These are phyloP conservation scores for Camellia japonica DNA, from an alignment of 148 eudicot genomes.

Conservation along the genomic window DNA sequence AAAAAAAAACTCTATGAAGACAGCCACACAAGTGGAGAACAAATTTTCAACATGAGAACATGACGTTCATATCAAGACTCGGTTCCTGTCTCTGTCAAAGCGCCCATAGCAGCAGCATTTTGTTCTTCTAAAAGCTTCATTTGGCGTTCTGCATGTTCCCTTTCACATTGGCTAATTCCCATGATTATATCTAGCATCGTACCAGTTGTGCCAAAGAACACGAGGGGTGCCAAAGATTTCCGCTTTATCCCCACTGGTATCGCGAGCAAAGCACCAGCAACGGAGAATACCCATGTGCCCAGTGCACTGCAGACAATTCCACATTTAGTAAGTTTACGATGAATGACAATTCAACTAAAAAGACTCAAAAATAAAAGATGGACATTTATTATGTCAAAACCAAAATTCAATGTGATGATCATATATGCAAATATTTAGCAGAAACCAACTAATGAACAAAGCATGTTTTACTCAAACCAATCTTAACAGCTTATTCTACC, in stretches of 20 bases:
- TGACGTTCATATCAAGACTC: constrained; percentile 23
- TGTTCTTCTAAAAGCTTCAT: constrained; percentile 78
- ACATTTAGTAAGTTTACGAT: not conserved
- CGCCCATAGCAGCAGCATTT: constrained; percentile 38
- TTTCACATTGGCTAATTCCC: constrained; percentile 89
- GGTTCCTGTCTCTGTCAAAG: constrained; percentile 18
- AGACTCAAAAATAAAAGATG: not conserved
- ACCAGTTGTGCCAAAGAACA: constrained; percentile 95
- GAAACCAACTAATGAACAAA: not conserved
- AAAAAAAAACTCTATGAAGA: not conserved
- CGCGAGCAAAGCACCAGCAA: constrained; percentile 87
- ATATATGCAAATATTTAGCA: too few species aligned
- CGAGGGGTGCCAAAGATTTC: constrained; percentile 88
- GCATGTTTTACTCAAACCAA: not conserved
- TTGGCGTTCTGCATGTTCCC: constrained; percentile 95
- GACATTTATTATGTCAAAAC: not conserved
- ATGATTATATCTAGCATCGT: constrained; percentile 96
- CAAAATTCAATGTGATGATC: not conserved
- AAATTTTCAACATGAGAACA: not conserved
- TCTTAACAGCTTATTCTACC: not conserved
- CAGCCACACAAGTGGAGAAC: not conserved
- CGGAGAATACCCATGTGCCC: constrained; percentile 97
- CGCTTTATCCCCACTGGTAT: constrained; percentile 88
- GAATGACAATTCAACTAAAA: not conserved
- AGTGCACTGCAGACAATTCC: constrained; percentile 57